Base-by-base conservation (phyloP, 176 grass and related monocot species). In the Raddia distichophylla region DNA sequence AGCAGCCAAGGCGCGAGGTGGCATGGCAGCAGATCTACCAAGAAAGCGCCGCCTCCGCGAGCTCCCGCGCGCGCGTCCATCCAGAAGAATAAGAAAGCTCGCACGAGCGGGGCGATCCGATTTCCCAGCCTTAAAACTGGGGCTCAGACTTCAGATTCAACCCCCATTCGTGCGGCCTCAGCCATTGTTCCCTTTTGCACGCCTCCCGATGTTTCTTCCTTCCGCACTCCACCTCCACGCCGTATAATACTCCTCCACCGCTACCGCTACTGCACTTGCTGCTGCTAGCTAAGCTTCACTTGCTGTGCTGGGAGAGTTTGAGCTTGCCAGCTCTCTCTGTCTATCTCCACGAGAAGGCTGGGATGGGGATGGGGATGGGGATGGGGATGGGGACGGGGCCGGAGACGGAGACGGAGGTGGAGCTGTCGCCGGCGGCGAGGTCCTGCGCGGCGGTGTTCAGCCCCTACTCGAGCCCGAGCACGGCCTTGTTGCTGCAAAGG, bases 51-150 rank as follows among this genome's bases (percentile, higher is more conserved):
- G 70, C 59, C 7, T 40, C 4, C 37, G 37, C 37, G 37, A 40
- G 58, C 76, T 11, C 22, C 16, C 66, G 27, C 9, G 68, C 76
- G 45, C 85, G 64, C 80, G 58, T 6, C 62, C 85, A 14, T 66
- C 72, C 37, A 77, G 20, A 49, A 61, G 51, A 16, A 69, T 85
- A 85, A 52, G 76, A 52, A 81, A 74, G 52, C 16, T 76, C 86
- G 71, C 79, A 89, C 61, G 89, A 88, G 83, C 74, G 78, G 76
- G 76, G 79, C 72, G 86, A 89, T 92, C 92, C 94, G 76, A 94
- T 80, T 84, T 98, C 95, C 88, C 73, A 89, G 95, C 95, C 95
- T 86, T 80, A 89, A 98, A 98, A 86, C 74, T 93, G 86, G 95
- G 95, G 90, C 27, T 27, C 27, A 27, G 27, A 27, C 27, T 27